Base-by-base conservation (phyloP, 495 filamentous ascomycete species). In the Aspergillus conjunctus region DNA sequence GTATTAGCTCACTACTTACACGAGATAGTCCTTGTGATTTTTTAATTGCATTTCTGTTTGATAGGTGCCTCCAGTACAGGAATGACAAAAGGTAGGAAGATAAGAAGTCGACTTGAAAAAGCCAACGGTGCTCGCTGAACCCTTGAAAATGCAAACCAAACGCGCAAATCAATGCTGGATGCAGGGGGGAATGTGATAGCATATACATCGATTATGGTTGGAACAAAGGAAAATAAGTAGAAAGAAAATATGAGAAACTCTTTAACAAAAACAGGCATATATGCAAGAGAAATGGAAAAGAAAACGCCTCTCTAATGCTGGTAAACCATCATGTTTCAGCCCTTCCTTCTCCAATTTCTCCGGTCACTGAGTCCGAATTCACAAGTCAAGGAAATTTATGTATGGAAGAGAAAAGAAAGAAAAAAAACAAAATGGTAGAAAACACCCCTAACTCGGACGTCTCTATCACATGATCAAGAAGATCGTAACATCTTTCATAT, bases 401-500 rank as follows among this genome's bases (percentile, higher is more conserved):
- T 49, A 62, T 66, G 66, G 60, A 43, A 64, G 52, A 59, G 48
- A 17, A 18, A 20, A 21, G 4, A 18, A 17, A 18, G 9, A 46
- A 48, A 0, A 11, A 7, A 48, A 48, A 48, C 10, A 48, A 21
- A 21, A 48, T 15, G 10, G 17, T 11, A 18, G 60, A 21, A 26
- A 65, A 53, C 56, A 55, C 69, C 56, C 61, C 61, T 54, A 66
- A 56, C 66, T 68, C 70, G 63, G 65, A 67, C 73, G 73, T 76
- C 71, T 79, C 74, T 79, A 79, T 76, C 71, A 72, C 73, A 73
- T 76, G 70, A 78, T 71, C 73, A 74, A 72, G 77, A 26, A 70
- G 74, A 79, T 74, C 73, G 68, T 76, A 78, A 76, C 65, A 69
- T 76, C 73, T 77, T 75, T 79, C 71, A 68, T 76, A 68, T 58